Evolutionary conservation across 1,284 basidiomycete genomes (phyloP), one percentile per base, ranked within the genome.

Genomic region (Anthracocystis walkeri): DNA sequence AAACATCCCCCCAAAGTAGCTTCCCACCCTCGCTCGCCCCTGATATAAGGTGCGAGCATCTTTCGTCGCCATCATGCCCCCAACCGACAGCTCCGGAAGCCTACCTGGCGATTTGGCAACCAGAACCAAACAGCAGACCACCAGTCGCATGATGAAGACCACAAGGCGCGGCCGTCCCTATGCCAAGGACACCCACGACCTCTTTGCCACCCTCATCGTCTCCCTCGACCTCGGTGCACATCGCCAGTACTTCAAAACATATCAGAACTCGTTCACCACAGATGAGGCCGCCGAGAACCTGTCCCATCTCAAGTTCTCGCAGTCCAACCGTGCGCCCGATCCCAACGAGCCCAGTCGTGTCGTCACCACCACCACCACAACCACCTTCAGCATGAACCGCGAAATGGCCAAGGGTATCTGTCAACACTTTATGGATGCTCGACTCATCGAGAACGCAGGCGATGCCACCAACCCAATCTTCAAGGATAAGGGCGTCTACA

Each of bases 361-460:
- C 85, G 92, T 99, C 82, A 98, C 97, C 78, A 99, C 96, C 1
- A 99, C 97, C 0, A 99, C 97, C 6, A 99, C 96, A 10, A 99
- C 97, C 46, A 99, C 97, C 23, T 99, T 99, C 87, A 95, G 94
- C 71, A 99, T 99, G 97, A 95, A 94, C 75, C 91, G 95, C 77
- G 96, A 99, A 51, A 99, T 99, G 92, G 97, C 97, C 69, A 97
- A 97, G 87, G 94, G 94, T 38, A 98, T 99, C 90, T 94, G 94
- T 87, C 96, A 99, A 87, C 95, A 98, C 84, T 99, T 98, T 84
- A 96, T 99, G 93, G 96, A 99, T 77, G 95, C 96, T 55, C 92
- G 95, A 69, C 89, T 99, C 75, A 95, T 99, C 77, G 95, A 97
- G 86, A 97, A 97, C 85, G 95, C 95, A 14, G 91, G 93, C 20